These are phyloP conservation scores for Metschnikowia cerradonensis DNA, from an alignment of 805 yeast genomes.

Conservation along the genomic window DNA sequence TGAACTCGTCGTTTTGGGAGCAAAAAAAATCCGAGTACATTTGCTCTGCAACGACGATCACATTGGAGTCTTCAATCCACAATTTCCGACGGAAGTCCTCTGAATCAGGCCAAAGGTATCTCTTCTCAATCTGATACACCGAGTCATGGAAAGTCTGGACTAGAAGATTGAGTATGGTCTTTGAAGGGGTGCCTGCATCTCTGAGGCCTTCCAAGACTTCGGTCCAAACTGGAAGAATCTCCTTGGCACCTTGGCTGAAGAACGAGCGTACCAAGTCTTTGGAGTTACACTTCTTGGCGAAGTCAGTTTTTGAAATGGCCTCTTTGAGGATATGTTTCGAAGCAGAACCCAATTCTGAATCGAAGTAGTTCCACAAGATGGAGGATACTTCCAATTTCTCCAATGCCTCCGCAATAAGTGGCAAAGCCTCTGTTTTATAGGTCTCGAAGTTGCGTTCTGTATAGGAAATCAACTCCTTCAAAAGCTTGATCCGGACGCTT, in stretches of 20 bases:
- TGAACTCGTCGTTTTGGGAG: conserved; percentile 6
- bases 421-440: conserved; percentile 34
- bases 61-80: conserved; percentile 47
- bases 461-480: conserved; percentile 43
- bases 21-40: conserved; percentile 28
- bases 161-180: conserved; percentile 20
- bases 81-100: conserved; percentile 29
- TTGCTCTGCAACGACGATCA: conserved; percentile 38
- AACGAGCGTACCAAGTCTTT: conserved; percentile 25
- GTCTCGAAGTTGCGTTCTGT: conserved; percentile 42
- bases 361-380: conserved; percentile 34
- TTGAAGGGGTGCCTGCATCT: conserved; percentile 15
- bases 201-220: conserved; percentile 22
- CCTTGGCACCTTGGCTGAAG: conserved; percentile 22
- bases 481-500: conserved; percentile 43
- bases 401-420: conserved; percentile 29
- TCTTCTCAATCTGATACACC: conserved; percentile 37
- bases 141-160: conserved; percentile 29
- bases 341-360: conserved; percentile 7
- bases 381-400: conserved; percentile 44
- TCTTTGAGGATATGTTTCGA: conserved; percentile 12
- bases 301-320: conserved; percentile 8
- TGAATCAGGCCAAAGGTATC: conserved; percentile 27
- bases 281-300: conserved; percentile 4
- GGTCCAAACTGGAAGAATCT: conserved; percentile 28